Conservation (phyloP, 1,284 basidiomycete genomes). For the Leccinum discolor region DNA sequence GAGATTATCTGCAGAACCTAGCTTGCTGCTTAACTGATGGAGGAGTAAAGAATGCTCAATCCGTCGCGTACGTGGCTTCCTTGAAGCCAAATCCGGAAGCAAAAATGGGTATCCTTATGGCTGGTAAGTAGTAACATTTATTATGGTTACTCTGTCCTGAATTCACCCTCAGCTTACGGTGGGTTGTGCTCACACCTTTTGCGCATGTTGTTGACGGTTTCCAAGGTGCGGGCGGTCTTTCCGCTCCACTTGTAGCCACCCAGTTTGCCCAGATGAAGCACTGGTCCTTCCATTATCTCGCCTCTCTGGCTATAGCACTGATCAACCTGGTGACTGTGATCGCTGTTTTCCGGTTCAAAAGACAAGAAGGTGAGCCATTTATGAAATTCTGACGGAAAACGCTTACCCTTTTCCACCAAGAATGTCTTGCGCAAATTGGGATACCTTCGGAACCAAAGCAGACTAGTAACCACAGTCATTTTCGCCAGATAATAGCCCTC, state of each 20-base stretch:
- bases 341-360: conserved; percentile 52
- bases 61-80: conserved; percentile 25
- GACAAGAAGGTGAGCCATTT: conserved; percentile 46
- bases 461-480: conserved; percentile 36
- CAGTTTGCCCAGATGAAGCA: conserved; percentile 50
- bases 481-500: conserved; percentile 48
- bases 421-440: conserved; percentile 33
- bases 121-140: conserved; percentile 12
- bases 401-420: conserved; percentile 7
- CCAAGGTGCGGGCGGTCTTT: conserved; percentile 58
- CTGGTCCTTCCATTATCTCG: conserved; percentile 68
- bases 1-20: background rate
- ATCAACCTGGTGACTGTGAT: conserved; percentile 43
- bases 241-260: conserved; percentile 61
- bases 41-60: conserved; percentile 26
- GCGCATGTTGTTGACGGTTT: background rate
- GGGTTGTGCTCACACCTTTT: background rate
- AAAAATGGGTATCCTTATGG: conserved; percentile 30
- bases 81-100: conserved; percentile 21
- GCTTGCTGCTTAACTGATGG: background rate
- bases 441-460: conserved; percentile 25
- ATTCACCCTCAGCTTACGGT: conserved; percentile 12
- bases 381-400: background rate
- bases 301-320: conserved; percentile 56
- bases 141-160: background rate